phyloP scores from a whole-genome alignment of 1,139 yeast genomes.

The Pichia norvegensis region DNA sequence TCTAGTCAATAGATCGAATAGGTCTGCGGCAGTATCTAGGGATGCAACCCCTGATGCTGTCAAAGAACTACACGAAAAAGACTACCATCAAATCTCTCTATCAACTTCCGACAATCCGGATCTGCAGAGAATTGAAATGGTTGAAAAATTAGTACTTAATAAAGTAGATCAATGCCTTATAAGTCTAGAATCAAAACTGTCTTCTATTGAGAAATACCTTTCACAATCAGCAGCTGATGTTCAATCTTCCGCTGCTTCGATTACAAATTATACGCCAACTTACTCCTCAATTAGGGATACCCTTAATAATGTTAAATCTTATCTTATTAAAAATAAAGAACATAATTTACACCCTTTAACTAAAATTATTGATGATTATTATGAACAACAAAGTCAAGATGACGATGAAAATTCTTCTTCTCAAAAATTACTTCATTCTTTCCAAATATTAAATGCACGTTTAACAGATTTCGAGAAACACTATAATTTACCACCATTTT shows the following conservation, averaged over 20 bases:
- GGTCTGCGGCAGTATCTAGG: background rate
- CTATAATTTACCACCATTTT: slow-evolving; percentile 13
- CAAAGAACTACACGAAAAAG: background rate
- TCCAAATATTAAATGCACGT: slow-evolving; percentile 12
- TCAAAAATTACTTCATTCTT: slow-evolving; percentile 6
- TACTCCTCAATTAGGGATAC: slow-evolving; percentile 27
- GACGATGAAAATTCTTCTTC: background rate
- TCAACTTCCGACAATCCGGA: background rate
- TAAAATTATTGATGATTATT: slow-evolving; percentile 46
- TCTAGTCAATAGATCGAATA: background rate
- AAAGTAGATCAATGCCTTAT: slow-evolving; percentile 45
- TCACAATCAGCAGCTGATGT: slow-evolving; percentile 18
- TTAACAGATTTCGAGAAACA: slow-evolving; percentile 23
- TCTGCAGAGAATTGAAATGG: slow-evolving; percentile 19
- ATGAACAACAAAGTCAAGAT: slow-evolving; percentile 9
- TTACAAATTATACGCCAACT: slow-evolving; percentile 6
- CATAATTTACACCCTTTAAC: slow-evolving; percentile 31
- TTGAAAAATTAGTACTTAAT: slow-evolving; percentile 45
- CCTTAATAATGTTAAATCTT: slow-evolving; percentile 20
- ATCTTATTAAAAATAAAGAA: slow-evolving; percentile 20
- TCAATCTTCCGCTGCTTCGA: slow-evolving; percentile 5
- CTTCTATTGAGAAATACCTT: slow-evolving; percentile 45
- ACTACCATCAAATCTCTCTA: background rate
- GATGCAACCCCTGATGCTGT: background rate
- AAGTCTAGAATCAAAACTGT: slow-evolving; percentile 47